Conservation (phyloP, 495 filamentous ascomycete species). For the Trichocladium uniseriatum region DNA sequence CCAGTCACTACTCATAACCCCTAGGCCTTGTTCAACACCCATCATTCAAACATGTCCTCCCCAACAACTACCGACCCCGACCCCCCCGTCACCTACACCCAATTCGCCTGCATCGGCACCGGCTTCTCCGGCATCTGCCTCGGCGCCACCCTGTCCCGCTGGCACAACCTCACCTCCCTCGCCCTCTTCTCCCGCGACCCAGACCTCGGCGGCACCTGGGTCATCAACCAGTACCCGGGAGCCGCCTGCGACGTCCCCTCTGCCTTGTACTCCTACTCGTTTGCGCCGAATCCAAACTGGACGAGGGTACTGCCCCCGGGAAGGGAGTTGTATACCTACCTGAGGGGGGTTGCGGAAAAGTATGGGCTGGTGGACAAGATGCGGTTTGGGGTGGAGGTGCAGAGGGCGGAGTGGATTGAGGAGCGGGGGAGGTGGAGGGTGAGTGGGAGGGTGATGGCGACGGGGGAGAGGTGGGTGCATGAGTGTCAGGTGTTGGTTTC, state of each 20-base stretch:
- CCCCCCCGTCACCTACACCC: conserved; percentile 14
- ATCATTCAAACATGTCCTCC: background rate
- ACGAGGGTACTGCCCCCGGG: conserved; percentile 45
- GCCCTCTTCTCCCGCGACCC: conserved; percentile 54
- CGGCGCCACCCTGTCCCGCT: conserved; percentile 51
- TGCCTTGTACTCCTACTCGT: conserved; percentile 53
- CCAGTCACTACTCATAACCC: background rate
- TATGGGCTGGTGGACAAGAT: conserved; percentile 53
- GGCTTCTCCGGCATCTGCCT: conserved; percentile 61
- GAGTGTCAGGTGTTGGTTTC: conserved; percentile 37
- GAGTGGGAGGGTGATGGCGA: conserved; percentile 2
- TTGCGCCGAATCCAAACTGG: conserved; percentile 51
- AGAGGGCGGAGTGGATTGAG: conserved; percentile 50
- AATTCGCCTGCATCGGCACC: conserved; percentile 47
- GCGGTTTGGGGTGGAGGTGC: conserved; percentile 49
- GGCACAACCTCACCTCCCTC: conserved; percentile 50
- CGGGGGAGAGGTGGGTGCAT: conserved; percentile 3
- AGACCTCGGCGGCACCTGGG: conserved; percentile 61
- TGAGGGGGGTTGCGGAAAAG: conserved; percentile 47
- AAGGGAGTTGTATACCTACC: conserved; percentile 50
- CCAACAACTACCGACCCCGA: background rate
- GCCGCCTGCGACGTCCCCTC: conserved; percentile 38
- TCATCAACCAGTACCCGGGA: conserved; percentile 56
- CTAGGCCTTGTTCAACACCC: background rate
- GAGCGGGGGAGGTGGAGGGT: conserved; percentile 33